Evolutionary conservation across 2,329 filamentous ascomycete genomes (phyloP).

Genomic region (Xylaria sp.): DNA sequence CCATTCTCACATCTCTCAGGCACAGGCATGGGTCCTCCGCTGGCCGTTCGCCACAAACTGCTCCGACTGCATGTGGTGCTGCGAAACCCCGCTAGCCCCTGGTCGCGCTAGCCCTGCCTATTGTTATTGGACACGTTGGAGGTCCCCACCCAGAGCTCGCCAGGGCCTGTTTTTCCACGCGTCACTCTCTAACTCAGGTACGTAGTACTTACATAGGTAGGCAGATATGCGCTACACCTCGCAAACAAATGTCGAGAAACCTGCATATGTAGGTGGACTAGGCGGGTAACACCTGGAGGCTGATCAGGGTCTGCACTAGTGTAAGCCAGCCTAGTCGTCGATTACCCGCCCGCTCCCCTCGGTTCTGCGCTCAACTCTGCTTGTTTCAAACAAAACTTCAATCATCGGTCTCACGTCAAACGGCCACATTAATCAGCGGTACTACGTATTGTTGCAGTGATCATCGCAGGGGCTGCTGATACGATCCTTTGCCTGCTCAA

Average conservation of each 20-base stretch:
- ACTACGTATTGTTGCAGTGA: constrained; percentile 17
- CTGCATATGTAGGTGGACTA: not conserved
- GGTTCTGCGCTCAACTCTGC: too few species aligned
- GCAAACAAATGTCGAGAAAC: not conserved
- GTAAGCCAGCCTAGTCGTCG: too few species aligned
- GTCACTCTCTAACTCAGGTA: too few species aligned
- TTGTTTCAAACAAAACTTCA: not conserved
- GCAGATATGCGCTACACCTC: not conserved
- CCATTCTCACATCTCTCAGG: not conserved
- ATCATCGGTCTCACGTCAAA: not conserved
- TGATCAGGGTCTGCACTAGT: not conserved
- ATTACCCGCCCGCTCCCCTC: not conserved
- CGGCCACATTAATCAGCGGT: not conserved
- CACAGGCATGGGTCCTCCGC: constrained; percentile 1
- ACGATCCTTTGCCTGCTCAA: constrained; percentile 6
- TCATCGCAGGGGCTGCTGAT: constrained; percentile 21
- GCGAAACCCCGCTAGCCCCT: constrained; percentile 18
- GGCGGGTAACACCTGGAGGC: not conserved
- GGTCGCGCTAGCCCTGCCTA: constrained; percentile 6
- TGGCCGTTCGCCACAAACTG: not conserved
- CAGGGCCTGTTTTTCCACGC: not conserved
- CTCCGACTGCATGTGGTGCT: constrained; percentile 12
- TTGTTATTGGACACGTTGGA: constrained; percentile 10
- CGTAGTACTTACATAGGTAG: too few species aligned
- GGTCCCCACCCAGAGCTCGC: not conserved